Base-by-base conservation (phyloP, 768 basidiomycete genomes). In the Rhizopogon vulgaris region DNA sequence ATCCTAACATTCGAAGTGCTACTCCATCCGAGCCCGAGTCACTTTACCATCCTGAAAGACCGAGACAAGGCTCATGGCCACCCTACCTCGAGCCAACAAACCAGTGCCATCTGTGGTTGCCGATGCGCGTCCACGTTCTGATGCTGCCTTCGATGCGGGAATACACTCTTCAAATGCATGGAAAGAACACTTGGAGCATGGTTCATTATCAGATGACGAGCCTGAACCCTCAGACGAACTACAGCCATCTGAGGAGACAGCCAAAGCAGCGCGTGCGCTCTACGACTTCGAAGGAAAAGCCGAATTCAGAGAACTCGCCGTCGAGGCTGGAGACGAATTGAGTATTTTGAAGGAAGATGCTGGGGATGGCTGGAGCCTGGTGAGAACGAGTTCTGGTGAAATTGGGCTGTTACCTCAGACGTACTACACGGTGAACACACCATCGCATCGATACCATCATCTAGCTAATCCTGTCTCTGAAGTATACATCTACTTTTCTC, bases 331-430 rank as follows among this genome's bases (percentile, higher is more conserved):
- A 11, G 85, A 89, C 56, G 76, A 77, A 55, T 64, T 93, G 18
- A 79, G 83, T 43, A 70, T 90, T n/a, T 60, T 93, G 46, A 84
- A 79, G 56, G 85, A 87, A 54, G 77, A 87, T 49, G 73, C 83
- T 1, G 82, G 81, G 6, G 86, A 90, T 56, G 89, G 88, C 5
- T 90, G 89, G 89, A 90, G 89, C 68, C 71, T 91, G 34, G 84
- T 85, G 12, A 79, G 73, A 68, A 76, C 71, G 52, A 66, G 59
- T 10, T 70, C 65, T n/a, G 80, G 79, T 28, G 81, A 84, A 60
- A 67, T 87, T 51, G 89, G 89, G 1, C 66, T 90, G 53, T 56
- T 90, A 42, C 89, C 89, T 17, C 73, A 74, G 38, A 70, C 79
- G 10, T 89, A 90, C 66, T 90, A 88, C 65, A 84, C 83, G 53